phyloP scores from a whole-genome alignment of 805 yeast species.

The Candida argentea region DNA sequence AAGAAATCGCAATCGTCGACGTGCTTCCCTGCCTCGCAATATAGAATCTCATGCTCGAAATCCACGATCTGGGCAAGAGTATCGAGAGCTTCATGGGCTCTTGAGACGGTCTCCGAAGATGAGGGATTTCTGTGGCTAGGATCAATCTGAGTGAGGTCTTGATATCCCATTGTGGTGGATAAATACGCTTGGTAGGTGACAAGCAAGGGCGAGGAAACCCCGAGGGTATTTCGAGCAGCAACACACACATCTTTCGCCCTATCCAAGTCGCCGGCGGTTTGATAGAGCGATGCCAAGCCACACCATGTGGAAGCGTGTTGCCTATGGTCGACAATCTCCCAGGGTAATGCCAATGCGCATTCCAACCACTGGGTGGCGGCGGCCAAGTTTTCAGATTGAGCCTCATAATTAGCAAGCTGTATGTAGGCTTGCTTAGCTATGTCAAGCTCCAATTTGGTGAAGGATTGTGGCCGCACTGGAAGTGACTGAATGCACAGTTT shows the following conservation, averaged over 20 bases:
- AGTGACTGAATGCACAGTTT: no score
- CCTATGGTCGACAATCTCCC: no score
- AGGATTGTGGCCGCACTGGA: no score
- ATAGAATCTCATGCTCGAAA: constrained; percentile 11
- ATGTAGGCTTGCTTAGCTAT: no score
- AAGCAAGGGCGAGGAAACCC: constrained; percentile 33
- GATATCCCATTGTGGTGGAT: no score
- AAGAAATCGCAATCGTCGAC: constrained; percentile 36
- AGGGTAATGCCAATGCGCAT: no score
- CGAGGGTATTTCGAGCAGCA: constrained; percentile 35
- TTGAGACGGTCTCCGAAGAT: constrained; percentile 1
- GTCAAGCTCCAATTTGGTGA: no score
- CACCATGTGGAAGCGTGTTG: constrained; percentile 44
- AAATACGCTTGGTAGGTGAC: no score
- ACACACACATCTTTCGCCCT: constrained; percentile 44
- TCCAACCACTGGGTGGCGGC: no score
- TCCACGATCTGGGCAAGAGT: constrained; percentile 24
- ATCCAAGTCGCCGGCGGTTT: constrained; percentile 37
- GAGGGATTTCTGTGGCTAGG: background rate
- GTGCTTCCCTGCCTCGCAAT: constrained; percentile 7
- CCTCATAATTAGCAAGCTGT: no score
- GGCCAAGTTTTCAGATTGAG: no score
- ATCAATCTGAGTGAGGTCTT: no score
- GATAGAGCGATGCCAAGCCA: constrained; percentile 41
- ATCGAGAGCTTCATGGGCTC: constrained; percentile 26